These are phyloP conservation scores for Rugosomyces carneus DNA, from an alignment of 1,284 basidiomycete species.

Conservation along the genomic window DNA sequence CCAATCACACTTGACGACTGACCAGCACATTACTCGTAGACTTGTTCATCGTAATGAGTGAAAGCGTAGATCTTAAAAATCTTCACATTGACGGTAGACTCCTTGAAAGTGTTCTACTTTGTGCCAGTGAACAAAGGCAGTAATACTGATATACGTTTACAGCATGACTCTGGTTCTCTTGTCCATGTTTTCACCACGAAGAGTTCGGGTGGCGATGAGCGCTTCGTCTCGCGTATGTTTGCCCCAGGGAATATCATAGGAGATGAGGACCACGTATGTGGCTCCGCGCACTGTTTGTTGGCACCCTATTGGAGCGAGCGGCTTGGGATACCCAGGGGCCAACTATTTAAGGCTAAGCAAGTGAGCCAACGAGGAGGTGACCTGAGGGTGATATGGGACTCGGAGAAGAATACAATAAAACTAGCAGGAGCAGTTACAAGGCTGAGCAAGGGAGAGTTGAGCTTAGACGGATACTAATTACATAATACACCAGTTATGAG, in stretches of 20 bases:
- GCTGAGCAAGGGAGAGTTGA: constrained; percentile 30
- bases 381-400: constrained; percentile 35
- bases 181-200: constrained; percentile 36
- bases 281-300: constrained; percentile 47
- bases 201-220: constrained; percentile 26
- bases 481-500: constrained; percentile 17
- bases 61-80: constrained; percentile 33
- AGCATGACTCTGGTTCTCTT: constrained; percentile 26
- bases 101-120: constrained; percentile 32
- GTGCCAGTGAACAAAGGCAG: background rate
- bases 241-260: constrained; percentile 29
- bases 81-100: constrained; percentile 27
- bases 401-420: constrained; percentile 26
- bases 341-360: constrained; percentile 37
- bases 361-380: constrained; percentile 48
- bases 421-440: constrained; percentile 33
- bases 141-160: constrained; percentile 1
- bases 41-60: constrained; percentile 39
- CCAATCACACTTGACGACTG: background rate
- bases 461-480: constrained; percentile 9
- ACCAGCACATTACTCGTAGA: constrained; percentile 16
- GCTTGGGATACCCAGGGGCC: constrained; percentile 24
- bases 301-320: constrained; percentile 46
- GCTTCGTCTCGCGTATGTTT: constrained; percentile 52
- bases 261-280: constrained; percentile 54